Evolutionary conservation across 1,284 basidiomycete species (phyloP).

Genomic region (Coniophora puteana): DNA sequence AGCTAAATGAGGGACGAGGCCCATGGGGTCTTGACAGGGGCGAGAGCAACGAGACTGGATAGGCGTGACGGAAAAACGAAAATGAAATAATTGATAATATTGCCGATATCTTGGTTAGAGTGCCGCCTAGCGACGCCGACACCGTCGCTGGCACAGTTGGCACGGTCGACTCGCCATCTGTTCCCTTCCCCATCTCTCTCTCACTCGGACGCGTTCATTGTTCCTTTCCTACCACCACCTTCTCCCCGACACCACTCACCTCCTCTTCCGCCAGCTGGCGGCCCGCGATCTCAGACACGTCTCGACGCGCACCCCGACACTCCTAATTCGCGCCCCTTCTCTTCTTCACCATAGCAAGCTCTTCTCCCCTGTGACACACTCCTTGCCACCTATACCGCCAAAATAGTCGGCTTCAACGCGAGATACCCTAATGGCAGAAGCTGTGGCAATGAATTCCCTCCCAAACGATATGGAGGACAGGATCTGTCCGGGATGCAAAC

Average conservation of each 20-base stretch:
- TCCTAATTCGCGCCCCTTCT: constrained; percentile 1
- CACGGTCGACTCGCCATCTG: too few species aligned
- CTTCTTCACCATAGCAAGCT: neutral
- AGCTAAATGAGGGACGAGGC: too few species aligned
- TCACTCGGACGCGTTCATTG: constrained; percentile 1
- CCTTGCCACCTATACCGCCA: constrained; percentile 3
- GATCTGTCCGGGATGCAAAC: constrained; percentile 82
- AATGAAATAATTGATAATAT: too few species aligned
- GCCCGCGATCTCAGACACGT: constrained; percentile 1
- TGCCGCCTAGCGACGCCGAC: too few species aligned
- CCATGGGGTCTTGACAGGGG: too few species aligned
- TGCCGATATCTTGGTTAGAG: too few species aligned
- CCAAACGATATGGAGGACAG: constrained; percentile 52
- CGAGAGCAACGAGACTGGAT: too few species aligned
- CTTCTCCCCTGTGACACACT: too few species aligned
- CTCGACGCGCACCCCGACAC: constrained; percentile 5
- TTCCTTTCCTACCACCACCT: neutral
- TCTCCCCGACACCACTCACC: neutral
- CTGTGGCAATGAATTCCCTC: constrained; percentile 10
- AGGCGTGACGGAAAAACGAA: too few species aligned
- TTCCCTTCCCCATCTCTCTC: neutral
- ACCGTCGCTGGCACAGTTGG: too few species aligned
- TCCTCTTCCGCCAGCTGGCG: neutral
- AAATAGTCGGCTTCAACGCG: neutral
- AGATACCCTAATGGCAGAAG: constrained; percentile 12